phyloP scores from a whole-genome alignment of 176 grass and related monocot species.

The Saccharum officinarum region DNA sequence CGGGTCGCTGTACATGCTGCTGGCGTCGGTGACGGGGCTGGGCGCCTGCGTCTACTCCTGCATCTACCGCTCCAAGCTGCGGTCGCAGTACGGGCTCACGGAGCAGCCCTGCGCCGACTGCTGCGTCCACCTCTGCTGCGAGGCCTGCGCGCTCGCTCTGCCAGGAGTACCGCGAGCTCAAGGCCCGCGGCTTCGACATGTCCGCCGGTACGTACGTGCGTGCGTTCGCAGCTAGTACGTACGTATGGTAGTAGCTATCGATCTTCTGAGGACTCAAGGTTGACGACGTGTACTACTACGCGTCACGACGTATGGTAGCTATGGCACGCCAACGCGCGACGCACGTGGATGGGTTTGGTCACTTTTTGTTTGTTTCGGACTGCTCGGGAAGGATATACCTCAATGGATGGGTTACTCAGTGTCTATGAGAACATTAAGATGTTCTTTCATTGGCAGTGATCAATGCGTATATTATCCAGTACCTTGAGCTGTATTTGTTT shows the following conservation, averaged over 20 bases:
- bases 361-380: too few relatives aligned
- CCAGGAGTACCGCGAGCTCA: constrained; percentile 81
- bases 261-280: too few relatives aligned
- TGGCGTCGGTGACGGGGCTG: constrained; percentile 27
- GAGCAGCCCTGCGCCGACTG: constrained; percentile 63
- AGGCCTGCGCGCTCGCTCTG: constrained; percentile 55
- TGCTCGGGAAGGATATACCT: neutral
- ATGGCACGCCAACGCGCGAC: too few relatives aligned
- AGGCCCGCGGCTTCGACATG: constrained; percentile 61
- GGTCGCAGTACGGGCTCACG: constrained; percentile 41
- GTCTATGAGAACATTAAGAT: neutral
- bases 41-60: constrained; percentile 48
- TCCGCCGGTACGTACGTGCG: constrained; percentile 31
- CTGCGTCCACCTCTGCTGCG: constrained; percentile 65
- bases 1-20: constrained; percentile 44
- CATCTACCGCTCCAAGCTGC: constrained; percentile 68
- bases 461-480: neutral
- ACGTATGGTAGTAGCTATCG: too few relatives aligned
- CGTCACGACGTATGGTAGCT: too few relatives aligned
- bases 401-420: neutral
- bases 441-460: neutral
- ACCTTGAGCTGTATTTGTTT: constrained; percentile 18
- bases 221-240: too few relatives aligned
- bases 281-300: too few relatives aligned
- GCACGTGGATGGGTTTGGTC: too few relatives aligned